phyloP scores from a whole-genome alignment of 495 filamentous ascomycete species.

The Trichocladium antarcticum region DNA sequence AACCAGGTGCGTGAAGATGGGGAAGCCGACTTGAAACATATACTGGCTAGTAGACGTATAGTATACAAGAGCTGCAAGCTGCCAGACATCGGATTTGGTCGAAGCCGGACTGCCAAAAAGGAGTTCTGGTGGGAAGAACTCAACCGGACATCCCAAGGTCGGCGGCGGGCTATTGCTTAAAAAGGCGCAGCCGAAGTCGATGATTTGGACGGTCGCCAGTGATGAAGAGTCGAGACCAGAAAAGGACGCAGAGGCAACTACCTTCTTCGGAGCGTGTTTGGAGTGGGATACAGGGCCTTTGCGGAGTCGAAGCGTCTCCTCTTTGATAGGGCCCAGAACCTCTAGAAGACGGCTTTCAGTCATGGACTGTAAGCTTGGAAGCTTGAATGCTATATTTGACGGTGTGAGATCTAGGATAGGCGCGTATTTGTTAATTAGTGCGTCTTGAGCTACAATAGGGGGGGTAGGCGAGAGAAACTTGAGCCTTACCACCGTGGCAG shows the following conservation, averaged over 20 bases:
- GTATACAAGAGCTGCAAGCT: background rate
- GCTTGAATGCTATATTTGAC: background rate
- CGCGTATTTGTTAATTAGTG: background rate
- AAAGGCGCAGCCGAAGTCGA: constrained; percentile 2
- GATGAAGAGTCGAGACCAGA: background rate
- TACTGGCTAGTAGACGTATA: background rate
- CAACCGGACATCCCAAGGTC: background rate
- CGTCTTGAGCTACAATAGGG: background rate
- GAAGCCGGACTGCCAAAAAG: background rate
- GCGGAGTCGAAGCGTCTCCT: background rate
- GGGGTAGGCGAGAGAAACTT: background rate
- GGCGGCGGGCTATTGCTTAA: background rate
- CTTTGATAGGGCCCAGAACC: background rate
- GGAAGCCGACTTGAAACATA: constrained; percentile 3
- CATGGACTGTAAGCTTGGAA: background rate
- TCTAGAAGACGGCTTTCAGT: background rate
- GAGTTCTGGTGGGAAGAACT: background rate
- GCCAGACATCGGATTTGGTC: constrained; percentile 1
- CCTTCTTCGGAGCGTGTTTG: background rate
- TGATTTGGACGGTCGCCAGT: background rate
- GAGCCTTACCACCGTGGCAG: constrained; percentile 1
- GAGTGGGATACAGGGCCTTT: constrained; percentile 2
- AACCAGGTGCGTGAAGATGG: background rate
- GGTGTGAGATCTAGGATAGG: background rate
- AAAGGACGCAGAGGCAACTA: background rate